phyloP scores from a whole-genome alignment of 805 yeast genomes.

The Tetrapisispora fleetii region DNA sequence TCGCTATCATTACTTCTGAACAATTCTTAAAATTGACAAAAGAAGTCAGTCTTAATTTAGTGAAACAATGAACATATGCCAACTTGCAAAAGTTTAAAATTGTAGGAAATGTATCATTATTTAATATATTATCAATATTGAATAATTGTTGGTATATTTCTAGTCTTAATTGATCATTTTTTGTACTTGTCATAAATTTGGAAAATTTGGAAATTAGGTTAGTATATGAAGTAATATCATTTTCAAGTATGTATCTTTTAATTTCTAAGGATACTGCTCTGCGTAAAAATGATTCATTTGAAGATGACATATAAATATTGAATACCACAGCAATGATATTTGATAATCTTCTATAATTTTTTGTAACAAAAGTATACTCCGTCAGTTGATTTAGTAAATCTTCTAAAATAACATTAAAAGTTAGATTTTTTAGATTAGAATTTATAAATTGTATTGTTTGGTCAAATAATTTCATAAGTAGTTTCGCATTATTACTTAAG shows the following conservation, averaged over 20 bases:
- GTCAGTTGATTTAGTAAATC: conserved; percentile 7
- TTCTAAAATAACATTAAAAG: not conserved
- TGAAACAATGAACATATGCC: conserved; percentile 7
- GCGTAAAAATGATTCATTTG: conserved; percentile 8
- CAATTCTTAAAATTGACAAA: conserved; percentile 8
- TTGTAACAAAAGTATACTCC: conserved; percentile 11
- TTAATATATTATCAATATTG: conserved; percentile 12
- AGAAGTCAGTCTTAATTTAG: conserved; percentile 5
- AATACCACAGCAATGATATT: conserved; percentile 23
- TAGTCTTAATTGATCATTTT: conserved; percentile 5
- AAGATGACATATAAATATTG: conserved; percentile 16
- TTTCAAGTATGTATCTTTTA: conserved; percentile 4
- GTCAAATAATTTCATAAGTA: conserved; percentile 11
- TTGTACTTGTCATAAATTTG: conserved; percentile 14
- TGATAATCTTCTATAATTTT: conserved; percentile 13
- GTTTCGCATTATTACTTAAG: not conserved
- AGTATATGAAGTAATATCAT: not conserved
- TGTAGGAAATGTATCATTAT: conserved; percentile 3
- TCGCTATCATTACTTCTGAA: conserved; percentile 23
- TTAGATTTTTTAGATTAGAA: conserved; percentile 4
- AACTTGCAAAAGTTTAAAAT: conserved; percentile 12
- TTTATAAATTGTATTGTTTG: conserved; percentile 15
- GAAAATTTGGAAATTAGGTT: conserved; percentile 11
- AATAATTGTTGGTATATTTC: conserved; percentile 14
- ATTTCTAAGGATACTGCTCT: conserved; percentile 10